These are phyloP conservation scores for Salix viminalis DNA, from an alignment of 345 rosid species.

Conservation along the genomic window DNA sequence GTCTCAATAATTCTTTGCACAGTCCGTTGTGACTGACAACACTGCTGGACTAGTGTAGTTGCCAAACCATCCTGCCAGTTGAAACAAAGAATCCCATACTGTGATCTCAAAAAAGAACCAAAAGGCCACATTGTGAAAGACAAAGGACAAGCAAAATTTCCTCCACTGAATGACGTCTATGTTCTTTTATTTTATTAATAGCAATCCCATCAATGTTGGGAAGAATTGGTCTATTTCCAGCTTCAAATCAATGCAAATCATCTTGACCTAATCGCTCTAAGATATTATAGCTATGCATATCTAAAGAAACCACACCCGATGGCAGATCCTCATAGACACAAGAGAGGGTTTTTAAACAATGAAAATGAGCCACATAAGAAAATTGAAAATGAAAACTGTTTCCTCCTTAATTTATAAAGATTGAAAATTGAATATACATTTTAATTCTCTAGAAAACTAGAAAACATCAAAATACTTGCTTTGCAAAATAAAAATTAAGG, in stretches of 20 bases:
- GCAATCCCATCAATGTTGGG: background rate
- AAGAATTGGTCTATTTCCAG: background rate
- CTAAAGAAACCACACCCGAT: background rate
- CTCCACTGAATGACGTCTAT: background rate
- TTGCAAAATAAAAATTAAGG: too few species aligned
- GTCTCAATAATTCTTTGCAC: slow-evolving; percentile 80
- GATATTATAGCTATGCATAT: background rate
- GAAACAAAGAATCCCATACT: background rate
- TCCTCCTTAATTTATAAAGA: too few species aligned
- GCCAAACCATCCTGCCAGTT: slow-evolving; percentile 75
- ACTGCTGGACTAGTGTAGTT: slow-evolving; percentile 65
- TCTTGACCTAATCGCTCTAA: background rate
- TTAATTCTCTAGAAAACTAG: too few species aligned
- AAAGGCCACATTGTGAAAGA: background rate
- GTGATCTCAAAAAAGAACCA: background rate
- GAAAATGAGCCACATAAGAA: too few species aligned
- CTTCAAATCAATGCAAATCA: background rate
- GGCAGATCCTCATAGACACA: background rate
- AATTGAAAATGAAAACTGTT: too few species aligned
- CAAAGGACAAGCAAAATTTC: background rate
- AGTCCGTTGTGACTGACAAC: slow-evolving; percentile 54
- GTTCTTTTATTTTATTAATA: background rate
- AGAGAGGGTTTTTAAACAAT: background rate
- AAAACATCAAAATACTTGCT: too few species aligned
- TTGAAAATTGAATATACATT: too few species aligned